Evolutionary conservation across 495 filamentous ascomycete species (phyloP), one percentile per base, ranked within the genome.

Genomic region (Hamigera avellanea): DNA sequence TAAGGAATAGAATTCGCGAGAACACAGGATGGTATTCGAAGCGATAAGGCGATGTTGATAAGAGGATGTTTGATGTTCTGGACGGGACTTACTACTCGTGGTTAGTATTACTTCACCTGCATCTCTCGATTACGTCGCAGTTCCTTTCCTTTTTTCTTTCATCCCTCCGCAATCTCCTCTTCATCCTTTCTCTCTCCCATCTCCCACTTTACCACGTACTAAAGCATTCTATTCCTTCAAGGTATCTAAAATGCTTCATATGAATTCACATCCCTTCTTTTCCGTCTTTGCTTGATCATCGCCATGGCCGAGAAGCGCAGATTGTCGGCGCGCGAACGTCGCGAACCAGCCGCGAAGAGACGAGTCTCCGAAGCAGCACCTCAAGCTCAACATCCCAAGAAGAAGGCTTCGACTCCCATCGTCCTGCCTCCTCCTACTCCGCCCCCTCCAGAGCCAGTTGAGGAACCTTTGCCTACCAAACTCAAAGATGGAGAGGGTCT

Each of bases 401-500:
- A 56, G 41, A 65, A 61, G 44, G 52, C 54, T 13, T 53, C 61
- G 19, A 62, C 56, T n/a, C 62, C 64, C 13, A 31, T 41, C 34
- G 42, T 36, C 19, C 43, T 41, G 13, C 19, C 38, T 10, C 33
- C 54, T 34, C 48, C 52, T 0, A 36, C 45, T 31, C 48, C 54
- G 12, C 46, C 42, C 6, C 43, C 45, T 2, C 50, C 53, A 0
- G 58, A 65, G 40, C 46, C 59, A n/a, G 52, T 66, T 23, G 61
- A 68, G 25, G 64, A 75, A 18, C 72, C 72, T 19, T 61, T 81
- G 33, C 73, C 89, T 8, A 70, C 75, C 6, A 82, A 72, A 40
- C 50, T 79, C 16, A 66, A 66, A 39, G 79, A 76, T 45, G 76
- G 70, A 31, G 76, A 85, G 40, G 72, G 76, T 19, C 64, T 96